phyloP scores from a whole-genome alignment of 192 early-diverging fungal species.

The Rhizophagus clarus region DNA sequence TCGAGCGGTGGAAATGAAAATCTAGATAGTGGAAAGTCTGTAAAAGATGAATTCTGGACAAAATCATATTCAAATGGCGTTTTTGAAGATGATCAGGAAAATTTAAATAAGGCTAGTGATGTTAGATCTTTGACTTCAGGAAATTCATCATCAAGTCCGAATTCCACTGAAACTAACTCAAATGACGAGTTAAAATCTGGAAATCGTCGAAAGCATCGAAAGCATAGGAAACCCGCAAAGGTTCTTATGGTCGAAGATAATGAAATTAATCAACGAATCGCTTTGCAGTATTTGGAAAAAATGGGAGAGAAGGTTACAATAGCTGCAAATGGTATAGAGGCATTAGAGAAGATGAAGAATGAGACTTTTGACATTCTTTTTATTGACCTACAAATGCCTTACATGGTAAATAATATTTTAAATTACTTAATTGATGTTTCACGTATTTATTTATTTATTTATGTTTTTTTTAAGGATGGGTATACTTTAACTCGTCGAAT shows the following conservation, averaged over 20 bases:
- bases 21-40: neutral
- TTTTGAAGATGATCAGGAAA: neutral
- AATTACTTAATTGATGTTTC: neutral
- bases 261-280: neutral
- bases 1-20: neutral
- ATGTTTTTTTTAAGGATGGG: neutral
- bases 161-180: neutral
- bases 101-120: too few species aligned
- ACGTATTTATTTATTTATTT: neutral
- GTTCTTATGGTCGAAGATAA: conserved; percentile 5
- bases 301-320: neutral
- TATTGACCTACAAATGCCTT: neutral
- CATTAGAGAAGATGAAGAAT: conserved; percentile 2
- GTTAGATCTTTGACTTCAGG: neutral
- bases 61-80: neutral
- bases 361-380: conserved; percentile 1
- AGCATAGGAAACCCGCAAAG: neutral
- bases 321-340: conserved; percentile 4
- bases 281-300: neutral
- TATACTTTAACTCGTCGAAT: neutral
- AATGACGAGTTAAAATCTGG: neutral
- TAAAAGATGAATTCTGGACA: neutral
- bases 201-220: neutral
- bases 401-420: neutral
- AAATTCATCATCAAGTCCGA: neutral